Conservation (phyloP, 306 rosid genomes). For the Chamaecrista fasciculata region DNA sequence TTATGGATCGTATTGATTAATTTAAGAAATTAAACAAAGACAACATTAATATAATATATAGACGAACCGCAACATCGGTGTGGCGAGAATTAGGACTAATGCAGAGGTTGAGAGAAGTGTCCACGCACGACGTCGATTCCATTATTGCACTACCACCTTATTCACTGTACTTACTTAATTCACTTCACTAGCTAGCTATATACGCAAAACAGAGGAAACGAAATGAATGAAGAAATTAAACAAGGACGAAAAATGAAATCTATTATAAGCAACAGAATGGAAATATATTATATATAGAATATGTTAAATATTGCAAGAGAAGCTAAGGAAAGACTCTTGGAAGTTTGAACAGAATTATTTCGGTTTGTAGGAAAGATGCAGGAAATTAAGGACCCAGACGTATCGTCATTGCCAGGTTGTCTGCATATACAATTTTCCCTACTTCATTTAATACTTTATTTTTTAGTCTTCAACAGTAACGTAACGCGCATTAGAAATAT, state of each 20-base stretch:
- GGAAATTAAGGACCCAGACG: conserved; percentile 32
- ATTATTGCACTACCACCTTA: no score
- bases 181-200: no score
- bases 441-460: not conserved
- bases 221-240: not conserved
- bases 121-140: conserved; percentile 33
- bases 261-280: not conserved
- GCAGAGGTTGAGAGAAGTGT: conserved; percentile 62
- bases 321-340: no score
- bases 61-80: conserved; percentile 32
- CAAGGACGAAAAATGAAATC: no score
- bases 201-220: no score
- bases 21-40: not conserved
- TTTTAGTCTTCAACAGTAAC: no score
- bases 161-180: not conserved
- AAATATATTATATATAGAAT: no score
- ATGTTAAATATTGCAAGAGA: no score
- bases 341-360: no score
- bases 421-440: not conserved
- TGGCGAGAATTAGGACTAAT: conserved; percentile 30
- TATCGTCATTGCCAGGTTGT: conserved; percentile 32
- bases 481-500: conserved; percentile 26
- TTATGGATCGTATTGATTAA: no score
- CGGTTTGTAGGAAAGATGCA: conserved; percentile 41
- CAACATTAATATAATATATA: not conserved